Conservation (phyloP, 1,284 basidiomycete species). For the Rhodotorula sp. region DNA sequence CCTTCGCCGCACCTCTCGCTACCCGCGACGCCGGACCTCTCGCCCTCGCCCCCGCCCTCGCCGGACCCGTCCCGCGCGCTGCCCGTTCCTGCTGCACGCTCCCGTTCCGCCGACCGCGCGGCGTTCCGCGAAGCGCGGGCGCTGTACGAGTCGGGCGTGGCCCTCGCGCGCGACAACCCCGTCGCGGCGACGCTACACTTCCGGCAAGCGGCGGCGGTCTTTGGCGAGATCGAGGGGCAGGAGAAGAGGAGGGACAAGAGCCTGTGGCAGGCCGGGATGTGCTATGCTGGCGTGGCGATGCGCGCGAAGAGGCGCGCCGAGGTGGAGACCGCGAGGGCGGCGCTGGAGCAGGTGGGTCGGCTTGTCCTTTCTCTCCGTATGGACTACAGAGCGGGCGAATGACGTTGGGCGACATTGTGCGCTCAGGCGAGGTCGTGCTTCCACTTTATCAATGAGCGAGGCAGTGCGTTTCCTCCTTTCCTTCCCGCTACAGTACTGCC, state of each 20-base stretch:
- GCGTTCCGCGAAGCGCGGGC: constrained; percentile 25
- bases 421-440: constrained; percentile 17
- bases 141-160: constrained; percentile 8
- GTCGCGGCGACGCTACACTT: constrained; percentile 20
- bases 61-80: neutral
- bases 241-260: constrained; percentile 8
- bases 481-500: neutral
- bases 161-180: constrained; percentile 5
- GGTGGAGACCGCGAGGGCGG: constrained; percentile 2
- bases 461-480: constrained; percentile 3
- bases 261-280: constrained; percentile 23
- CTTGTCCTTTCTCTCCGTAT: neutral
- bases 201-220: constrained; percentile 15
- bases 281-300: constrained; percentile 10
- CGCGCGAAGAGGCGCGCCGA: constrained; percentile 2
- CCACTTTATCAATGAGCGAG: constrained; percentile 6
- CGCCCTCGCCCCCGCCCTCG: neutral
- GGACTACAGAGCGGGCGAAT: no score
- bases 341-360: constrained; percentile 19
- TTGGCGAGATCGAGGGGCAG: constrained; percentile 5
- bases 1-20: neutral
- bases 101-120: neutral
- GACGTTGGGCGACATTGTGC: no score
- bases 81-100: neutral
- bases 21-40: neutral